A percentile compares a stretch with the other conserved stretches of the same genome.
Evolutionary conservation across 78 protist species (phyloP).

Genomic region (Dictyostelium firmibasis): DNA sequence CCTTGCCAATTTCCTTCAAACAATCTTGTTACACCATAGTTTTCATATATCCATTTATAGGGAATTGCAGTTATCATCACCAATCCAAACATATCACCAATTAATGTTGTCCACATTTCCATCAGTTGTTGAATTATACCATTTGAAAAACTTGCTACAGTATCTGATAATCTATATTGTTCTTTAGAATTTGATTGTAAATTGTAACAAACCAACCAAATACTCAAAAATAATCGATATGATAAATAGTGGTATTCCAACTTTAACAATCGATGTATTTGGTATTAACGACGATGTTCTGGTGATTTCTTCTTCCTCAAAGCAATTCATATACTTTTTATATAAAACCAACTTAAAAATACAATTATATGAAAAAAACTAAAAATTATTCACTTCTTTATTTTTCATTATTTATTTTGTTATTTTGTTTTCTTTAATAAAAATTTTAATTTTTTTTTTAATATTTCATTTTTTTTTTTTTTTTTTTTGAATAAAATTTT

Average conservation of each 20-base stretch:
- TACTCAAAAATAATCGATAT: neutral
- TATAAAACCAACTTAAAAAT: neutral
- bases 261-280: neutral
- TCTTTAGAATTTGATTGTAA: neutral
- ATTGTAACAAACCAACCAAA: neutral
- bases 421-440: too few relatives aligned
- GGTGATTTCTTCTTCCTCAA: neutral
- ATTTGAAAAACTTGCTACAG: neutral
- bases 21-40: neutral
- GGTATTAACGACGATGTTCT: neutral
- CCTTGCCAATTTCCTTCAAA: constrained; percentile 3
- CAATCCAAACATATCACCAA: neutral
- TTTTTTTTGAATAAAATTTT: too few relatives aligned
- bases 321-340: neutral
- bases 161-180: constrained; percentile 1
- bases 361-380: neutral
- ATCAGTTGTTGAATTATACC: constrained; percentile 4
- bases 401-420: neutral
- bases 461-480: too few relatives aligned
- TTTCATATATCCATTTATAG: neutral
- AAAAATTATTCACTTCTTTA: neutral
- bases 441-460: too few relatives aligned
- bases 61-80: constrained; percentile 5
- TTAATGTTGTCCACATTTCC: constrained; percentile 1
- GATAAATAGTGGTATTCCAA: constrained; percentile 1